Base-by-base conservation (phyloP, 768 basidiomycete genomes). In the Amanita rubescens region DNA sequence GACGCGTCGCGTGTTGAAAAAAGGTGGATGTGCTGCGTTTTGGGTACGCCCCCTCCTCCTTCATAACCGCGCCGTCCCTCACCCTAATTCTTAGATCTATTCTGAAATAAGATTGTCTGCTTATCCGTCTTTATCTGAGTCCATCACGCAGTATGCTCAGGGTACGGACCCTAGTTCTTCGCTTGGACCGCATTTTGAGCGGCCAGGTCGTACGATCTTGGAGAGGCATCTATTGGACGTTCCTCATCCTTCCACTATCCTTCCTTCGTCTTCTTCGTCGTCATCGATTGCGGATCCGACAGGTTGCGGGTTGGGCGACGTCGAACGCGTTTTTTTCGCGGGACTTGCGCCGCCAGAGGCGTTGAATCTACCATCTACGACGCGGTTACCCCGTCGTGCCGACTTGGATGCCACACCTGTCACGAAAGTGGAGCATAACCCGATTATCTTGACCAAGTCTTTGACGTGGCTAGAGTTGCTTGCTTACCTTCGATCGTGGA, bases 181-280 rank as follows among this genome's bases (percentile, higher is more conserved):
- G 38, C 64, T 89, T 5, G 90, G 90, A 1, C 78, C 81, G 1
- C 79, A 90, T 62, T 93, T 89, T 78, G 78, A 92, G 59, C 81
- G 85, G 27, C 90, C 91, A 0, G 91, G 91, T 14, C 76, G 91
- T 11, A 79, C 78, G 0, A 84, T 91, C 57, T 75, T 93, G 20
- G 84, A 88, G 53, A 74, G 74, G 5, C 80, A 88, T 61, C 77
- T 93, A 2, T 72, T 81, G 6, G 80, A 81, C 25, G 76, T 93
- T n/a, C 87, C 84, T 0, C 74, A 77, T 39, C 79, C 84, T 2
- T 59, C 58, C 0, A 55, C 59, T 8, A 59, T 74, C 45, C 59
- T 69, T 39, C 43, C 22, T 25, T 1, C 50, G 3, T 17, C 37
- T 51, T 38, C 50, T n/a, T 51, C 25, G 2, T 5, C 41, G 5